Percentiles rank a stretch among this genome's conserved stretches.
Evolutionary conservation across 2,329 filamentous ascomycete species (phyloP).

Genomic region (Shiraia bambusicola): DNA sequence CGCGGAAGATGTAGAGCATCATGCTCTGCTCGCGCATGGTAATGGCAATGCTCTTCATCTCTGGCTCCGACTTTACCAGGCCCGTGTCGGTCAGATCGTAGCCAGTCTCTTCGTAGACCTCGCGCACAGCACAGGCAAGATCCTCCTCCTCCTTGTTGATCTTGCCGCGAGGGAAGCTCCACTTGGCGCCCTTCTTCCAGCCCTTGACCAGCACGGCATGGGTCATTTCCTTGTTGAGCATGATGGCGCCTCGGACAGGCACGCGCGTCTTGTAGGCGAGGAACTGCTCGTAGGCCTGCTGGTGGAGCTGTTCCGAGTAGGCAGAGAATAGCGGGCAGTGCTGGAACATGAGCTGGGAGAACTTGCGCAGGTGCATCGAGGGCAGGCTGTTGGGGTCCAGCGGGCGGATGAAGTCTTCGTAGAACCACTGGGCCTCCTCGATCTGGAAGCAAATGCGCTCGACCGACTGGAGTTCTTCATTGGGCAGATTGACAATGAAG

Average conservation of each 20-base stretch:
- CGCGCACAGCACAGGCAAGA: slow-evolving; percentile 86
- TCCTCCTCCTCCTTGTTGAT: slow-evolving; percentile 98
- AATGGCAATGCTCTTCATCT: slow-evolving; percentile 82
- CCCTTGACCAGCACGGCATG: slow-evolving; percentile 91
- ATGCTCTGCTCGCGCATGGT: slow-evolving; percentile 92
- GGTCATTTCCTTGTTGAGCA: slow-evolving; percentile 94
- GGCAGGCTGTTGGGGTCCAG: slow-evolving; percentile 78
- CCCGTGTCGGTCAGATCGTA: slow-evolving; percentile 77
- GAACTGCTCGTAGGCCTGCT: slow-evolving; percentile 86
- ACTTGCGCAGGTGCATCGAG: slow-evolving; percentile 78
- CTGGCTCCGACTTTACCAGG: slow-evolving; percentile 67
- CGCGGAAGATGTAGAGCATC: slow-evolving; percentile 86
- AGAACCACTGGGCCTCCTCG: slow-evolving; percentile 99
- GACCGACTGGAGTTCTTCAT: slow-evolving; percentile 84
- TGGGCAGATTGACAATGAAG: slow-evolving; percentile 95
- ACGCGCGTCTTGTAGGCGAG: slow-evolving; percentile 92
- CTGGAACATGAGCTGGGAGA: slow-evolving; percentile 87
- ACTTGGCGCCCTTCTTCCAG: slow-evolving; percentile 95
- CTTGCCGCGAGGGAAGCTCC: slow-evolving; percentile 96
- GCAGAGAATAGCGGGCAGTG: slow-evolving; percentile 86
- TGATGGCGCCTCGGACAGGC: slow-evolving; percentile 88
- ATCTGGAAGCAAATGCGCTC: slow-evolving; percentile 98
- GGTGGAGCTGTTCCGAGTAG: slow-evolving; percentile 76
- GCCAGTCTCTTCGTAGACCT: slow-evolving; percentile 95
- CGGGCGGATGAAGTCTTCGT: slow-evolving; percentile 97